A percentile compares a stretch with the other conserved stretches of the same genome.
Conservation (phyloP, 306 rosid genomes). For the Rosa rugosa region DNA sequence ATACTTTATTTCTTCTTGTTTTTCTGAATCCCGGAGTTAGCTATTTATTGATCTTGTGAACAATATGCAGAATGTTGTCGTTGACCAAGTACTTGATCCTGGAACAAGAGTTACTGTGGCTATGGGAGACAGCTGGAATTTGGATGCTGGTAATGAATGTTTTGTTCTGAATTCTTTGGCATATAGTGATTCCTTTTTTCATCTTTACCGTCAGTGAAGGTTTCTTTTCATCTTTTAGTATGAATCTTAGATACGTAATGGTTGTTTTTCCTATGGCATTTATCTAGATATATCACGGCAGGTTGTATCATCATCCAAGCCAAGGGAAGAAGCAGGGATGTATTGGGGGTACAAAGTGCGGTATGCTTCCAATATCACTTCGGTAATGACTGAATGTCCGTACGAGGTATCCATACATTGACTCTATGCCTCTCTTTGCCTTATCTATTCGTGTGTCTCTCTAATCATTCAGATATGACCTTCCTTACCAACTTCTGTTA, state of each 20-base stretch:
- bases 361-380: constrained; percentile 72
- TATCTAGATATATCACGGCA: constrained; percentile 56
- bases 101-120: constrained; percentile 87
- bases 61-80: constrained; percentile 59
- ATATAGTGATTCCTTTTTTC: constrained; percentile 19
- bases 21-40: not conserved
- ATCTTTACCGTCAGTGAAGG: not conserved
- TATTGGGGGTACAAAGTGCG: constrained; percentile 99
- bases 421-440: constrained; percentile 2
- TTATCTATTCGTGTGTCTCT: constrained; percentile 9
- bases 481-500: constrained; percentile 20
- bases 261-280: constrained; percentile 17
- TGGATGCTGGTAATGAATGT: constrained; percentile 58
- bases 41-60: not conserved
- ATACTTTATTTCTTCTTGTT: constrained; percentile 3
- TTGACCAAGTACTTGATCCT: constrained; percentile 79
- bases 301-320: constrained; percentile 69
- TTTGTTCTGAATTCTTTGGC: constrained; percentile 13
- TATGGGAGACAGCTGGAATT: constrained; percentile 86
- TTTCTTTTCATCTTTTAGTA: not conserved
- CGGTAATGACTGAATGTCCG: constrained; percentile 60
- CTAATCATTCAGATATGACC: constrained; percentile 4
- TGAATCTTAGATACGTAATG: constrained; percentile 15
- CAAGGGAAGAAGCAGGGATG: constrained; percentile 73
- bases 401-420: constrained; percentile 53